Percentiles rank a stretch among this genome's conserved stretches.
phyloP scores from a whole-genome alignment of 352 stramenopile species.

The Vaucheria bursata region DNA sequence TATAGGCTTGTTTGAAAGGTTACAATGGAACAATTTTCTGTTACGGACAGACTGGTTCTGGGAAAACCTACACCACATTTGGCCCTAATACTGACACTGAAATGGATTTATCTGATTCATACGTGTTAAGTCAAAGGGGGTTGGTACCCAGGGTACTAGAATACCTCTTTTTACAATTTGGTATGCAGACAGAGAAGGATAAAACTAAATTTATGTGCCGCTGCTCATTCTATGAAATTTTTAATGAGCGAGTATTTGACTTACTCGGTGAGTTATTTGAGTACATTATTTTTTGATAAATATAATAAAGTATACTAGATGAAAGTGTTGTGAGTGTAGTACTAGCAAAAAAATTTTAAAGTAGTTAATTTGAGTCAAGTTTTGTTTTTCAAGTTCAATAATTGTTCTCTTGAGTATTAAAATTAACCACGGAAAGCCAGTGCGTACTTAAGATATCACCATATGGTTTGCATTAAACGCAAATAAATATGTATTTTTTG shows the following conservation, averaged over 20 bases:
- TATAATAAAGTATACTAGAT: too few relatives aligned
- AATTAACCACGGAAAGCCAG: too few relatives aligned
- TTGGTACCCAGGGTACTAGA: conserved; percentile 52
- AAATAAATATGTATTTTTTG: too few relatives aligned
- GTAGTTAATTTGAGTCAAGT: too few relatives aligned
- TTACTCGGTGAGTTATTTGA: conserved; percentile 46
- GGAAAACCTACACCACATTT: conserved; percentile 49
- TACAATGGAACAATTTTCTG: conserved; percentile 51
- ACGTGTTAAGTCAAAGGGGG: conserved; percentile 32
- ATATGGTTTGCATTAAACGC: too few relatives aligned
- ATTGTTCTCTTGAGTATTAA: too few relatives aligned
- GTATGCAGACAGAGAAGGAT: too few relatives aligned
- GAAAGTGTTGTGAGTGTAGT: too few relatives aligned
- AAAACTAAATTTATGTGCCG: background rate
- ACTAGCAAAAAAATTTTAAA: too few relatives aligned
- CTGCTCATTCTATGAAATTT: conserved; percentile 56
- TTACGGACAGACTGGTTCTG: conserved; percentile 44
- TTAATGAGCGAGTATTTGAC: conserved; percentile 55
- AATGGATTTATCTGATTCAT: conserved; percentile 13
- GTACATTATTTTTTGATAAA: too few relatives aligned
- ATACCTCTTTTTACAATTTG: conserved; percentile 52
- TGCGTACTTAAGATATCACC: too few relatives aligned
- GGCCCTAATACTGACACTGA: conserved; percentile 39
- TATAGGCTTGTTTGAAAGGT: conserved; percentile 41
- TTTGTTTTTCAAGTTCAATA: too few relatives aligned